Percentiles rank a stretch among this genome's conserved stretches.
These are phyloP conservation scores for Pseudonitzschia pungens DNA, from an alignment of 108 stramenopile genomes.

Conservation along the genomic window DNA sequence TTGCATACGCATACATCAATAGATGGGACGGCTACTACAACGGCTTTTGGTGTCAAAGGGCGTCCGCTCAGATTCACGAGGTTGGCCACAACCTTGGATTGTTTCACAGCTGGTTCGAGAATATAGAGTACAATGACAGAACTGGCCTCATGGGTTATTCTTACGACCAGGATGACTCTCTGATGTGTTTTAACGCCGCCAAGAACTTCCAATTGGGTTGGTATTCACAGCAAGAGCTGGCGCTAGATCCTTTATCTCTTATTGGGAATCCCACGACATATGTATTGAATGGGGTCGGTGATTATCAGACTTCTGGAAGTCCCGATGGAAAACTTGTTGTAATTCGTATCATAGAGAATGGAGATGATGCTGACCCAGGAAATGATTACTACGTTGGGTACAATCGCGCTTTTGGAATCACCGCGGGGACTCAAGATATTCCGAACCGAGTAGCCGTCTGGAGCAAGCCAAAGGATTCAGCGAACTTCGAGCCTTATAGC, in stretches of 20 bases:
- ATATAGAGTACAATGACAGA: constrained; percentile 49
- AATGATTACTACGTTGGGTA: constrained; percentile 15
- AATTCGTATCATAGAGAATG: background rate
- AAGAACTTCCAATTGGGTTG: constrained; percentile 51
- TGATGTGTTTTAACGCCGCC: constrained; percentile 31
- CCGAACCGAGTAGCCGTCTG: constrained; percentile 20
- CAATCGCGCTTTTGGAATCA: constrained; percentile 22
- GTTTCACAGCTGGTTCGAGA: background rate
- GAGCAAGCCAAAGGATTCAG: background rate
- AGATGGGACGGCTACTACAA: constrained; percentile 41
- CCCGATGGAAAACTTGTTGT: background rate
- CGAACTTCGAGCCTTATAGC: no score
- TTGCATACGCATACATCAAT: constrained; percentile 36
- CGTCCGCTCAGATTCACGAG: constrained; percentile 61
- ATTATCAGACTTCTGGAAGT: background rate
- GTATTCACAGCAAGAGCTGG: constrained; percentile 24
- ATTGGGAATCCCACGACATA: background rate
- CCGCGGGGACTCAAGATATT: constrained; percentile 19
- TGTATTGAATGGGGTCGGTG: background rate
- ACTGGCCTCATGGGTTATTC: constrained; percentile 53
- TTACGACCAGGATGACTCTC: constrained; percentile 30
- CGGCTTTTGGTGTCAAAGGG: constrained; percentile 51
- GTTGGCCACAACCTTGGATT: constrained; percentile 26
- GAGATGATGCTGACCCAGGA: background rate
- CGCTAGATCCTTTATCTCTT: background rate